These are phyloP conservation scores for Stephanodiscus triporus DNA, from an alignment of 108 stramenopile genomes.

Conservation along the genomic window DNA sequence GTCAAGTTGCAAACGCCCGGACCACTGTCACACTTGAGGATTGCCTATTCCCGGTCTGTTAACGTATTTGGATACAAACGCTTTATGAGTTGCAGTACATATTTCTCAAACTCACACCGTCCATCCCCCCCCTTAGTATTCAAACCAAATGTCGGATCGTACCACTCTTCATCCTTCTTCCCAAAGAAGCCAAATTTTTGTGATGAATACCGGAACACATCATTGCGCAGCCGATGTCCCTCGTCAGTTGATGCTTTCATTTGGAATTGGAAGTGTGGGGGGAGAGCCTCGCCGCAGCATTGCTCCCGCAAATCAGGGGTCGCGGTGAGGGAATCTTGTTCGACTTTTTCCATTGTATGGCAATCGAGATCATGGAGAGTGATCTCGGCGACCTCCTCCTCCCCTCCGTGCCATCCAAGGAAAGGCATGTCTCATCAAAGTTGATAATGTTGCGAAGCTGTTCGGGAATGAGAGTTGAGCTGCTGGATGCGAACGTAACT, in stretches of 20 bases:
- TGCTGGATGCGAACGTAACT: not conserved
- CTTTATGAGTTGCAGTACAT: not conserved
- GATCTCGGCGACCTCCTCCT: not conserved
- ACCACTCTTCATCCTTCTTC: not conserved
- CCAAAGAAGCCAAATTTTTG: not conserved
- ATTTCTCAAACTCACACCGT: constrained; percentile 13
- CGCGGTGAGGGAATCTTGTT: not conserved
- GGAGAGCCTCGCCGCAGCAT: constrained; percentile 5
- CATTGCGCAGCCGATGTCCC: not conserved
- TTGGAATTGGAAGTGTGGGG: not conserved
- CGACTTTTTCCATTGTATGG: not conserved
- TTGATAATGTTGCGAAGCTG: constrained; percentile 1
- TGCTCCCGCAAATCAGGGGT: not conserved
- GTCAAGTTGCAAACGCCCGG: constrained; percentile 1
- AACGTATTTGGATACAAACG: constrained; percentile 17
- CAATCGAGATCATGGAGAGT: not conserved
- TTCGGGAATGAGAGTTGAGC: not conserved
- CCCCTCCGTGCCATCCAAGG: constrained; percentile 2
- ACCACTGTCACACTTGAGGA: constrained; percentile 23
- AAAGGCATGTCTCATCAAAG: constrained; percentile 12
- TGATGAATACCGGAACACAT: not conserved
- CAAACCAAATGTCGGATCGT: not conserved
- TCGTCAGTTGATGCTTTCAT: not conserved
- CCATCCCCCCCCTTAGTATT: constrained; percentile 27
- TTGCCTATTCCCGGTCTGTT: too few relatives aligned